A percentile compares a stretch with the other conserved stretches of the same genome.
Conservation (phyloP, 1,284 basidiomycete species). For the Fomitopsis betulina region DNA sequence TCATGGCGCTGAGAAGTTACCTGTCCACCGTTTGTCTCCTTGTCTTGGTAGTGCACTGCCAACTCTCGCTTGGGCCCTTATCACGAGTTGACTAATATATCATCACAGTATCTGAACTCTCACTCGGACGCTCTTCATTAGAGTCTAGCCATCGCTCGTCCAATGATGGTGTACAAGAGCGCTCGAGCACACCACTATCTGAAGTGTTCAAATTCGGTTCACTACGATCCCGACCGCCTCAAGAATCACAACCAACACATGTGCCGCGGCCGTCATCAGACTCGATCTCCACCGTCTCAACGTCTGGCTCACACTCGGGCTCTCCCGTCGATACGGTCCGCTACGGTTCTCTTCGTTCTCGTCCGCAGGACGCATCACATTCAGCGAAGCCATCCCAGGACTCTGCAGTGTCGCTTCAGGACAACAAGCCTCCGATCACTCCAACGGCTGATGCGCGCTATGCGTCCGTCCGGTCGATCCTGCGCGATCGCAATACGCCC, state of each 20-base stretch:
- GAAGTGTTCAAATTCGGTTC: constrained; percentile 29
- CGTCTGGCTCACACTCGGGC: background rate
- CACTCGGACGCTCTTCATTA: constrained; percentile 34
- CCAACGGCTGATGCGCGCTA: constrained; percentile 26
- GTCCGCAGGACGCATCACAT: background rate
- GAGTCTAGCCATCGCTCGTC: constrained; percentile 24
- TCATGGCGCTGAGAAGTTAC: no score
- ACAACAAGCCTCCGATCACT: constrained; percentile 12
- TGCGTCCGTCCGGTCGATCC: constrained; percentile 61
- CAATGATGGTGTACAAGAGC: constrained; percentile 14
- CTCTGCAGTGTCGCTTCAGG: background rate
- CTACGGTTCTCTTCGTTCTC: background rate
- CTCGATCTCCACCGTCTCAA: background rate
- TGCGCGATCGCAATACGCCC: constrained; percentile 66
- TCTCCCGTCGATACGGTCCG: background rate
- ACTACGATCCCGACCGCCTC: background rate
- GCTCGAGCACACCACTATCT: constrained; percentile 15
- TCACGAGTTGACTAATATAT: background rate
- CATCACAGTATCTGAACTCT: constrained; percentile 40
- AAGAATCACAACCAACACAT: background rate
- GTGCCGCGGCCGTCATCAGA: background rate
- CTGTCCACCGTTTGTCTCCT: no score
- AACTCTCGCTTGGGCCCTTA: background rate
- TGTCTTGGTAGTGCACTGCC: no score
- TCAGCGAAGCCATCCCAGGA: background rate